Conservation (phyloP, 371 early-diverging fungal species). For the Actinomucor elegans region DNA sequence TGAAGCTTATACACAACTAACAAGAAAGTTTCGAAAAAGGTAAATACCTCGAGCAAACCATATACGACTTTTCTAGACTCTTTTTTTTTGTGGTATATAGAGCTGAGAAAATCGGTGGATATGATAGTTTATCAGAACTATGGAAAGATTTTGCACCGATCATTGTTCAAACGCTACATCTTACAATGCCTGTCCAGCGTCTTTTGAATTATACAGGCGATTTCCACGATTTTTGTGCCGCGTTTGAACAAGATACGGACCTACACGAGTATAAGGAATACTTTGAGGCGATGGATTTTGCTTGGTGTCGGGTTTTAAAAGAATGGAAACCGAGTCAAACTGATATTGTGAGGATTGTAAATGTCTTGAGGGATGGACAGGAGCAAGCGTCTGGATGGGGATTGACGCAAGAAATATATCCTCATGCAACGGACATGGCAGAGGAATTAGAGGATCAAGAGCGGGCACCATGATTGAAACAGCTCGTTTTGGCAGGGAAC, state of each 20-base stretch:
- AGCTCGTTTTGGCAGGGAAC: neutral
- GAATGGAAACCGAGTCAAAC: conserved; percentile 17
- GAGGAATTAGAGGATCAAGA: conserved; percentile 2
- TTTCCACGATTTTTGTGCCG: conserved; percentile 39
- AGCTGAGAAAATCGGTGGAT: conserved; percentile 21
- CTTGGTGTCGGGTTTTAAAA: conserved; percentile 25
- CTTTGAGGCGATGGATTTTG: conserved; percentile 33
- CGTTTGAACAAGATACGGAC: conserved; percentile 29
- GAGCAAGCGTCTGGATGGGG: conserved; percentile 18
- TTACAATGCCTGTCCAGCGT: conserved; percentile 25
- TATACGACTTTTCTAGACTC: neutral
- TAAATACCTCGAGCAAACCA: neutral
- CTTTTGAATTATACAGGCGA: conserved; percentile 29
- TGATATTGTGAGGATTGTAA: conserved; percentile 35
- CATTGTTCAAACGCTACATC: conserved; percentile 17
- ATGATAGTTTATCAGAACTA: conserved; percentile 22
- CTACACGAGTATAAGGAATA: conserved; percentile 28
- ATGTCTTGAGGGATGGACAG: conserved; percentile 35
- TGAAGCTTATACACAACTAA: conserved; percentile 17
- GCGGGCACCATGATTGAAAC: neutral
- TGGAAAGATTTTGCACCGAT: conserved; percentile 32
- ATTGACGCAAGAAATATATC: conserved; percentile 8
- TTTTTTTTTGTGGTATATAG: neutral
- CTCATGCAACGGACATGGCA: conserved; percentile 14
- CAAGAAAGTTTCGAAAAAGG: conserved; percentile 38